Conservation (phyloP, 2,329 filamentous ascomycete species). For the Rutstroemia sp. region DNA sequence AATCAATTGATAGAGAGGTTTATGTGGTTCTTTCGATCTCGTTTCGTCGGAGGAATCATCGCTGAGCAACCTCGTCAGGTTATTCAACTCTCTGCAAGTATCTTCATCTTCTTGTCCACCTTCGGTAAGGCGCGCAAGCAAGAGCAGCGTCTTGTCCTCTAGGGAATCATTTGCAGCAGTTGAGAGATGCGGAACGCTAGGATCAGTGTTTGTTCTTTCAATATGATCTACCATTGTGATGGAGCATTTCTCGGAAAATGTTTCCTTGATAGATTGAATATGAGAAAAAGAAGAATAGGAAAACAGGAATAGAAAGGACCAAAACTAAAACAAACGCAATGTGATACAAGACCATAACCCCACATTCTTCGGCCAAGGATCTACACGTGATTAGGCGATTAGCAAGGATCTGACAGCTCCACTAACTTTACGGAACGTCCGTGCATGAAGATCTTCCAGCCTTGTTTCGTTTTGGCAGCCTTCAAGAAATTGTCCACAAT, state of each 20-base stretch:
- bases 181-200: slow-evolving; percentile 16
- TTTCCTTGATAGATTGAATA: neutral
- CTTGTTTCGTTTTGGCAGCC: neutral
- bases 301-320: neutral
- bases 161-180: slow-evolving; percentile 20
- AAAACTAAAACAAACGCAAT: neutral
- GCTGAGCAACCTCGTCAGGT: slow-evolving; percentile 51
- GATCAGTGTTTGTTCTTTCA: slow-evolving; percentile 14
- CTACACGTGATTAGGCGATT: slow-evolving; percentile 1
- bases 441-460: slow-evolving; percentile 1
- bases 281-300: neutral
- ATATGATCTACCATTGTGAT: slow-evolving; percentile 2
- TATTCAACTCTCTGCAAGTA: slow-evolving; percentile 51
- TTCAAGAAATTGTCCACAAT: neutral
- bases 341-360: slow-evolving; percentile 2
- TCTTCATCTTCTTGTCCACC: slow-evolving; percentile 77
- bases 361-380: neutral
- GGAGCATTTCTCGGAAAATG: neutral
- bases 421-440: neutral
- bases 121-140: slow-evolving; percentile 85
- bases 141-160: slow-evolving; percentile 31
- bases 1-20: slow-evolving; percentile 44
- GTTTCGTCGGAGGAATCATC: slow-evolving; percentile 34
- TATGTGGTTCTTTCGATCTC: slow-evolving; percentile 26
- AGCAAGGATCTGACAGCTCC: neutral